Percentiles rank a stretch among this genome's conserved stretches.
phyloP scores from a whole-genome alignment of 225 moss, liverwort and hornwort genomes.

The Pleurozium schreberi region DNA sequence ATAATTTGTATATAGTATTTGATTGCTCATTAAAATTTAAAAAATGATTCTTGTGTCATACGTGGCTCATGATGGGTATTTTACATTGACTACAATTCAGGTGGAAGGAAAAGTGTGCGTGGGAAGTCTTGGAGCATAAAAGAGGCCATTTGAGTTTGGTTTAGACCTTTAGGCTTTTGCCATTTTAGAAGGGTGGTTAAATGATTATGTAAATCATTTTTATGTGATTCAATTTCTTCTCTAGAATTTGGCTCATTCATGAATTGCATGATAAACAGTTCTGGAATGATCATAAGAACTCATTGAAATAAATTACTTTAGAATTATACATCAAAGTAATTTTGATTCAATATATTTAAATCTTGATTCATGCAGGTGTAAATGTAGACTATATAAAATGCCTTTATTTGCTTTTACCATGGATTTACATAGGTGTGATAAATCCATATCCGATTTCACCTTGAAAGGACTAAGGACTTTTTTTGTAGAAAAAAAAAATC shows the following conservation, averaged over 20 bases:
- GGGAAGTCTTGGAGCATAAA: neutral
- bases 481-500: no score
- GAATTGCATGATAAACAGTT: neutral
- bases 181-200: neutral
- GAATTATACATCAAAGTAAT: neutral
- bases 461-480: no score
- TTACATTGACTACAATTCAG: neutral
- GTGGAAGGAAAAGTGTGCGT: neutral
- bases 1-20: neutral
- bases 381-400: neutral
- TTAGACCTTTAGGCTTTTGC: neutral
- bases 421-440: neutral
- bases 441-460: no score
- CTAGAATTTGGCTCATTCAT: neutral
- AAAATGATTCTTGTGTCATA: neutral
- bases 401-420: neutral
- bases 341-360: no score
- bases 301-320: neutral
- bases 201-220: neutral
- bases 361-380: neutral
- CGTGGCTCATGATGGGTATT: neutral
- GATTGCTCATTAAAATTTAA: neutral
- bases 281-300: neutral
- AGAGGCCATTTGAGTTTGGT: neutral
- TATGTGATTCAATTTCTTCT: neutral